These are phyloP conservation scores for Arachnopeziza araneosa DNA, from an alignment of 2,329 filamentous ascomycete genomes.

Conservation along the genomic window DNA sequence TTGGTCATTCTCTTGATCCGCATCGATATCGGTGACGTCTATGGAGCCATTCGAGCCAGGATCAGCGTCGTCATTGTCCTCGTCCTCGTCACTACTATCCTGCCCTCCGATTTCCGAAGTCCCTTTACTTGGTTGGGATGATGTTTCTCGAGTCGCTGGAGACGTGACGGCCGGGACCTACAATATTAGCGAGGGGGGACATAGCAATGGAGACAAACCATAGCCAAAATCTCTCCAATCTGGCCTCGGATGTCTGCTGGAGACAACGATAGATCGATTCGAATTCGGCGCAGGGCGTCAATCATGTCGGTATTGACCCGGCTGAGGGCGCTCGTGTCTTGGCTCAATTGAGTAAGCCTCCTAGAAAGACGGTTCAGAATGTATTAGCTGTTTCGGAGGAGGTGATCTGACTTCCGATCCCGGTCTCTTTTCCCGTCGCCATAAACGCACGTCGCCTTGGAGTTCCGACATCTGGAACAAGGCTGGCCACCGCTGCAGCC, in stretches of 20 bases:
- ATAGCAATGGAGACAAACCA: constrained; percentile 8
- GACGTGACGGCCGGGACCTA: constrained; percentile 1
- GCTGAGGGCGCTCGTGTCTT: constrained; percentile 12
- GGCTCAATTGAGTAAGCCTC: constrained; percentile 17
- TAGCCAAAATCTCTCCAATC: constrained; percentile 19
- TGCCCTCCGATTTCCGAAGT: constrained; percentile 1
- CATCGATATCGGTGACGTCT: constrained; percentile 20
- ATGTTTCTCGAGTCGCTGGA: background rate
- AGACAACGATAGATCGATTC: constrained; percentile 12
- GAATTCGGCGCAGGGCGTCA: constrained; percentile 19
- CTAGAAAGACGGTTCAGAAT: constrained; percentile 9
- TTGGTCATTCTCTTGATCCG: constrained; percentile 19
- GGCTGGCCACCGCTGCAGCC: constrained; percentile 33
- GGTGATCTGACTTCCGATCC: constrained; percentile 20
- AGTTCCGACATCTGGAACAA: constrained; percentile 29
- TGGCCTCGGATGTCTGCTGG: constrained; percentile 14
- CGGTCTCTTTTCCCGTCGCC: constrained; percentile 27
- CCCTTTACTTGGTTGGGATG: background rate
- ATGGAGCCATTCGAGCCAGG: constrained; percentile 24
- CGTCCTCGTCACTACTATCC: background rate
- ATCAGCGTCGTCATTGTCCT: constrained; percentile 15
- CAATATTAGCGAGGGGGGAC: background rate
- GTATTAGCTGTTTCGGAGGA: background rate
- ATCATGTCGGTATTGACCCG: constrained; percentile 17
- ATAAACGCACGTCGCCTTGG: constrained; percentile 19